phyloP scores from a whole-genome alignment of 306 rosid genomes.

The Lablab purpureus region DNA sequence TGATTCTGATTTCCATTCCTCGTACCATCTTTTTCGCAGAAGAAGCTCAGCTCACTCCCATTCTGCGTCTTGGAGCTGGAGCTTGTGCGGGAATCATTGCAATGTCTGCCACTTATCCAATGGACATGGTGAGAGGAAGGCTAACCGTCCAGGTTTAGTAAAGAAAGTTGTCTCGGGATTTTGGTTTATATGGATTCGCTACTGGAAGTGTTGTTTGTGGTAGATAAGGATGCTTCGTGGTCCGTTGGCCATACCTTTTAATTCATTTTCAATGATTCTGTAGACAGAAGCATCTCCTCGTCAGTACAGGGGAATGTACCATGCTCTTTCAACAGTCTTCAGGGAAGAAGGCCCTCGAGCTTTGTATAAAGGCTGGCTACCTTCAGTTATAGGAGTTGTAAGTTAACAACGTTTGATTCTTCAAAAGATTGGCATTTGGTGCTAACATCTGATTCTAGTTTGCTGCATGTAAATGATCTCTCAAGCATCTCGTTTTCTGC shows the following conservation, averaged over 20 bases:
- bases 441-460: not conserved
- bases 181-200: slow-evolving; percentile 23
- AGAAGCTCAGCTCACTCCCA: slow-evolving; percentile 73
- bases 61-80: slow-evolving; percentile 79
- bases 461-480: not conserved
- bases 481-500: not conserved
- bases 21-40: slow-evolving; percentile 47
- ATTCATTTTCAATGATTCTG: slow-evolving; percentile 29
- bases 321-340: slow-evolving; percentile 71
- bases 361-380: slow-evolving; percentile 76
- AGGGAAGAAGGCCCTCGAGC: slow-evolving; percentile 77
- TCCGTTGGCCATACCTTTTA: slow-evolving; percentile 25
- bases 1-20: not conserved
- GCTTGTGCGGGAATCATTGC: slow-evolving; percentile 84
- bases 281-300: slow-evolving; percentile 64
- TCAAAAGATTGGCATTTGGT: not conserved
- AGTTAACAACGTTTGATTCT: slow-evolving; percentile 39
- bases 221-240: not conserved
- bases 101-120: slow-evolving; percentile 79
- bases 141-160: slow-evolving; percentile 69
- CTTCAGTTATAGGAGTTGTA: slow-evolving; percentile 82
- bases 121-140: slow-evolving; percentile 79
- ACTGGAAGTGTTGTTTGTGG: not conserved
- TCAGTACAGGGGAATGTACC: slow-evolving; percentile 72
- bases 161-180: slow-evolving; percentile 2